Conservation (phyloP, 495 filamentous ascomycete genomes). For the Clohesyomyces aquaticus region DNA sequence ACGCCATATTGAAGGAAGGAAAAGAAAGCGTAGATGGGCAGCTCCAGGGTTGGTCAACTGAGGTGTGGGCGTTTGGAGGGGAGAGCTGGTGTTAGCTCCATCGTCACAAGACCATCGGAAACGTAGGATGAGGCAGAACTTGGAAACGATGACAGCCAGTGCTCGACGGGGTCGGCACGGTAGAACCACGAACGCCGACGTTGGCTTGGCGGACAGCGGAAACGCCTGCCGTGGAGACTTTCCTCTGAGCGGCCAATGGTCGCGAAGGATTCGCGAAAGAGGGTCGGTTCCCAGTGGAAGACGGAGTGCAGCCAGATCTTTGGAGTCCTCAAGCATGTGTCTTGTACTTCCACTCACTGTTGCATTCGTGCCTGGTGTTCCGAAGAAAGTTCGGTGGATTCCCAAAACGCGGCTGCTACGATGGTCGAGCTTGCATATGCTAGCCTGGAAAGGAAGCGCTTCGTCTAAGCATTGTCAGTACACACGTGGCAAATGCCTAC, state of each 20-base stretch:
- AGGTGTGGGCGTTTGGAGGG: constrained; percentile 1
- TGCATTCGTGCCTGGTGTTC: neutral
- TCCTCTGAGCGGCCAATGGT: constrained; percentile 13
- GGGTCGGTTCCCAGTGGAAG: constrained; percentile 8
- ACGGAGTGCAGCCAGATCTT: constrained; percentile 20
- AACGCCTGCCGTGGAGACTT: constrained; percentile 6
- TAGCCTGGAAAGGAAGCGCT: constrained; percentile 11
- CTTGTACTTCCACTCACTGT: constrained; percentile 10
- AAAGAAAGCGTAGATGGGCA: constrained; percentile 12
- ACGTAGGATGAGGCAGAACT: constrained; percentile 2
- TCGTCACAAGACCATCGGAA: constrained; percentile 7
- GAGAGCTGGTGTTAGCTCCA: constrained; percentile 11
- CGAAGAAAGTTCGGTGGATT: constrained; percentile 8
- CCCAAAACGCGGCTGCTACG: constrained; percentile 5
- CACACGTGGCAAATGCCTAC: neutral
- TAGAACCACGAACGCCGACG: constrained; percentile 2
- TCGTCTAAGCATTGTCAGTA: constrained; percentile 7
- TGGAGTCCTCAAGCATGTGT: constrained; percentile 4
- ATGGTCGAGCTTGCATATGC: constrained; percentile 4
- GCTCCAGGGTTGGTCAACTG: constrained; percentile 14
- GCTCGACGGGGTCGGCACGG: constrained; percentile 9
- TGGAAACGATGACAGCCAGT: neutral
- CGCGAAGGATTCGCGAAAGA: constrained; percentile 11
- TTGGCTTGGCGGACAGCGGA: constrained; percentile 2
- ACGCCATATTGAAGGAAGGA: constrained; percentile 18